A percentile compares a stretch with the other conserved stretches of the same genome.
phyloP scores from a whole-genome alignment of 2,329 filamentous ascomycete species.

The Colletotrichum siamense region DNA sequence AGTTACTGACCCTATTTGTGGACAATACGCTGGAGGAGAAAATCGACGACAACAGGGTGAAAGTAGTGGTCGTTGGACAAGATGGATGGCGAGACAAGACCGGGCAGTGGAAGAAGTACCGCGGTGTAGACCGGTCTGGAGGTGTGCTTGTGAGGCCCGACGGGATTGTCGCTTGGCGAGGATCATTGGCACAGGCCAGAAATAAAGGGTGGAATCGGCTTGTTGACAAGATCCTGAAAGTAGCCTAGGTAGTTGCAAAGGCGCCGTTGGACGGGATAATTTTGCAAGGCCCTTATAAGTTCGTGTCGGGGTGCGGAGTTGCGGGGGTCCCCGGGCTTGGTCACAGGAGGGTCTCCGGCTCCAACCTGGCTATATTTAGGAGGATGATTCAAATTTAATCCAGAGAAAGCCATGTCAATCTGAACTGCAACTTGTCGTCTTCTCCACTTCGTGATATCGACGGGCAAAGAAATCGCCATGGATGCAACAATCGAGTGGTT shows the following conservation, averaged over 20 bases:
- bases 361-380: neutral
- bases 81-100: neutral
- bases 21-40: neutral
- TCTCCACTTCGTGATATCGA: neutral
- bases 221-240: neutral
- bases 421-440: neutral
- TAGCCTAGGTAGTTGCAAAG: fast-evolving
- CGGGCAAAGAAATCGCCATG: neutral
- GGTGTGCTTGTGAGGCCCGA: neutral
- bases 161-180: neutral
- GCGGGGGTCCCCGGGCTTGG: too few relatives aligned
- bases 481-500: neutral
- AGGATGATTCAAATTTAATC: neutral
- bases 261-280: fast-evolving
- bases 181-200: neutral
- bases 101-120: neutral
- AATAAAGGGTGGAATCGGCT: neutral
- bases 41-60: neutral
- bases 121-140: neutral
- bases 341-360: neutral
- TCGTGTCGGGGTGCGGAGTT: neutral
- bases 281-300: neutral
- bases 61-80: neutral
- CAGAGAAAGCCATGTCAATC: neutral
- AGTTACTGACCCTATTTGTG: neutral